Evolutionary conservation across 306 rosid genomes (phyloP).

Genomic region (Lotus japonicus): DNA sequence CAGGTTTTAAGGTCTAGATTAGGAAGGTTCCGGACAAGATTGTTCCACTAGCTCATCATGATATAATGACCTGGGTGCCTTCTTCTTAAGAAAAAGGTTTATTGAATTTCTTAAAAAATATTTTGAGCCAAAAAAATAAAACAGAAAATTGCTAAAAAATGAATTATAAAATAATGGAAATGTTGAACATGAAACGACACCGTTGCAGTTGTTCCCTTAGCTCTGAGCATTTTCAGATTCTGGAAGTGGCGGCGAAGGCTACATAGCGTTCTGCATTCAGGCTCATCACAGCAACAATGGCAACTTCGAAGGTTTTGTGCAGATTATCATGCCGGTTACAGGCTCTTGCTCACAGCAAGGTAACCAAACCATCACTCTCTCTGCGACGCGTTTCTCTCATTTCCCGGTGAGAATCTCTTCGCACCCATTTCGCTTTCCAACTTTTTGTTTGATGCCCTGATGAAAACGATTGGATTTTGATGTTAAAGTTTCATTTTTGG

Average conservation of each 20-base stretch:
- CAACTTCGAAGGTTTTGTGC: conserved; percentile 40
- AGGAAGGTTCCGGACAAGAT: no score
- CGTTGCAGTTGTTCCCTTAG: neutral
- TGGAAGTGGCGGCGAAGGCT: neutral
- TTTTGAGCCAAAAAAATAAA: no score
- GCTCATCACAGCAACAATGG: conserved; percentile 35
- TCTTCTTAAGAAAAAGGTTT: no score
- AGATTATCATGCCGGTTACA: conserved; percentile 57
- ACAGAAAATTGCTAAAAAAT: no score
- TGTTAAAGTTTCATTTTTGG: neutral
- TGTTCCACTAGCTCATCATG: no score
- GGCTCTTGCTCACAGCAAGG: conserved; percentile 23
- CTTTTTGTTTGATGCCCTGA: neutral
- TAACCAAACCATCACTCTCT: conserved; percentile 28
- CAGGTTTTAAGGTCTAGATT: no score
- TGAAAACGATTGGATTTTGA: neutral
- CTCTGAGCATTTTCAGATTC: neutral
- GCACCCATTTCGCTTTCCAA: neutral
- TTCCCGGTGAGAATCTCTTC: conserved; percentile 42
- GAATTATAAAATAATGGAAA: neutral
- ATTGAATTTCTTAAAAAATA: neutral
- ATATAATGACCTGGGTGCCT: no score
- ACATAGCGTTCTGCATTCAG: neutral
- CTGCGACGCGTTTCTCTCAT: conserved; percentile 37
- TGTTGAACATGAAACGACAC: neutral